Conservation (phyloP, 306 rosid genomes). For the Gastrolobium bilobum region DNA sequence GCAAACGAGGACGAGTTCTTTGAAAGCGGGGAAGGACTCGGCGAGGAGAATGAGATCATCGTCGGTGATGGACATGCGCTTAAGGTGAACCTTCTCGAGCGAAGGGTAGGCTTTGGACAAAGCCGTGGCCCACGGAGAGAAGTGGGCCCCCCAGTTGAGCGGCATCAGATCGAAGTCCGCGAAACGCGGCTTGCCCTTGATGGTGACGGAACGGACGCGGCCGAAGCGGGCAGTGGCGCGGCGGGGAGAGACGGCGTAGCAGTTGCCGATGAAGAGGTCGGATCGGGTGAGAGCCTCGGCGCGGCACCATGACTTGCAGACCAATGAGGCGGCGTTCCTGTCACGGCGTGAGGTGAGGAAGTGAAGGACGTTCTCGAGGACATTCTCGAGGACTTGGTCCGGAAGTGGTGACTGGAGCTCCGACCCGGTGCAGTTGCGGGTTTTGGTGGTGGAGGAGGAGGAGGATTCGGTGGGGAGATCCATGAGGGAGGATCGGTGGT, state of each 20-base stretch:
- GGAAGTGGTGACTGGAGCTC: constrained; percentile 51
- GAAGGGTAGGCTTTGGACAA: constrained; percentile 73
- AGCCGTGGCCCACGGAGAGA: constrained; percentile 70
- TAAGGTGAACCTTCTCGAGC: constrained; percentile 75
- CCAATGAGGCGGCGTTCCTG: constrained; percentile 93
- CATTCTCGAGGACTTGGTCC: constrained; percentile 84
- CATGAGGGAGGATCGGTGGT: constrained; percentile 64
- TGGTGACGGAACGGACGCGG: constrained; percentile 62
- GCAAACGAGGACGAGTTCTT: constrained; percentile 76
- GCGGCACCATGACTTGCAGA: constrained; percentile 81
- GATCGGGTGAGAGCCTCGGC: constrained; percentile 91
- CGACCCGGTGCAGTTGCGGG: neutral
- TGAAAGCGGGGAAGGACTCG: constrained; percentile 60
- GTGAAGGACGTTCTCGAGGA: constrained; percentile 86
- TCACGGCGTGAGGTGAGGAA: constrained; percentile 80
- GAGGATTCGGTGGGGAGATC: constrained; percentile 61
- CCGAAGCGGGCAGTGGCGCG: constrained; percentile 72
- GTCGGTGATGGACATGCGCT: constrained; percentile 82
- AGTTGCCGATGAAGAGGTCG: constrained; percentile 86
- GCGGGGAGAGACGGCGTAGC: constrained; percentile 74
- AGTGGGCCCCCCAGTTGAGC: constrained; percentile 80
- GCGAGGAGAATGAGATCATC: constrained; percentile 66
- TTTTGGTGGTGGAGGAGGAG: neutral
- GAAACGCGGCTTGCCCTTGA: constrained; percentile 91
- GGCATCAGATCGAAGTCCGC: constrained; percentile 94